A percentile compares a stretch with the other conserved stretches of the same genome.
Conservation (phyloP, 352 stramenopile species). For the Pythium sp. region DNA sequence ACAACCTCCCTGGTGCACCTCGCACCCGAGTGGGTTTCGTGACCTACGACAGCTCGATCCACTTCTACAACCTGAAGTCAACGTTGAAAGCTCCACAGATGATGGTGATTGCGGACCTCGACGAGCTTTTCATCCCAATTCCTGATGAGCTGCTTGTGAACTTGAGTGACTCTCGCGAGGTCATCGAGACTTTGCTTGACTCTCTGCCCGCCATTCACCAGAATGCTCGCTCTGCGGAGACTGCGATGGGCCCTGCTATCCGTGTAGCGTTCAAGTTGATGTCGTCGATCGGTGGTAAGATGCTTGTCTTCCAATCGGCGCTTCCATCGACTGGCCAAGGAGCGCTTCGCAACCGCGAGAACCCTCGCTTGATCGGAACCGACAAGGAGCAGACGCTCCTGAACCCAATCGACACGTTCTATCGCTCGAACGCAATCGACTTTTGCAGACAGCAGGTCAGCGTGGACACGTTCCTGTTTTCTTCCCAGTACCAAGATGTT, state of each 20-base stretch:
- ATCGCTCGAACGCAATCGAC: conserved; percentile 92
- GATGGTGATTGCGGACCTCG: conserved; percentile 87
- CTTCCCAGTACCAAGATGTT: conserved; percentile 95
- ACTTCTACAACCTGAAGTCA: conserved; percentile 91
- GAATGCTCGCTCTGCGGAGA: conserved; percentile 77
- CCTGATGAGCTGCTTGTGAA: conserved; percentile 98
- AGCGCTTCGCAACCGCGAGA: conserved; percentile 81
- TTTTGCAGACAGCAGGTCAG: conserved; percentile 98
- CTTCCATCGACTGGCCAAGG: conserved; percentile 76
- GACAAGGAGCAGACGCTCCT: conserved; percentile 92
- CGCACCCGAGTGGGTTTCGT: conserved; percentile 84
- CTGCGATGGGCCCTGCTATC: conserved; percentile 82
- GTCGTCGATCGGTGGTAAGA: conserved; percentile 85
- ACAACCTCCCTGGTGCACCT: conserved; percentile 68
- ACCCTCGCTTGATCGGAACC: conserved; percentile 73
- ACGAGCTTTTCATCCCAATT: conserved; percentile 90
- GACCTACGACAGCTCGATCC: conserved; percentile 81
- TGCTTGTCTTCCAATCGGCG: conserved; percentile 87
- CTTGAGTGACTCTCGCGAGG: conserved; percentile 90
- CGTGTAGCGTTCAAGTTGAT: conserved; percentile 98
- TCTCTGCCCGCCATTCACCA: conserved; percentile 90
- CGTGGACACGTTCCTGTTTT: conserved; percentile 99
- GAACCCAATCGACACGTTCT: conserved; percentile 88
- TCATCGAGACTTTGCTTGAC: conserved; percentile 96
- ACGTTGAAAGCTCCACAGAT: conserved; percentile 84